Percentiles rank a stretch among this genome's conserved stretches.
These are phyloP conservation scores for Lenzites betulinus DNA, from an alignment of 768 basidiomycete genomes.

Conservation along the genomic window DNA sequence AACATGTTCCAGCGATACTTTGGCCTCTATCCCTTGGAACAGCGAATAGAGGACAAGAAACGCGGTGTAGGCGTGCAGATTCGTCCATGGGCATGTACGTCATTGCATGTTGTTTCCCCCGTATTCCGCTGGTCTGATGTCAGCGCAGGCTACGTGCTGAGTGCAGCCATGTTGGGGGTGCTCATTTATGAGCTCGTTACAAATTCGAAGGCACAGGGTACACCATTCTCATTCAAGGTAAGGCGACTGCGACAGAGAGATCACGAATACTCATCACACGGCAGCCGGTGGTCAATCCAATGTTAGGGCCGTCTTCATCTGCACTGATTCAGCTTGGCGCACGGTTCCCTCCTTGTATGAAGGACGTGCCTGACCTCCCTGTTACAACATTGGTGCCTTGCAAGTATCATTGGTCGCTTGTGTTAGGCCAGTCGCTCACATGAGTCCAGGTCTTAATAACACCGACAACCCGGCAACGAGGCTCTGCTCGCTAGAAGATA, in stretches of 20 bases:
- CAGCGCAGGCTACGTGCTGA: constrained; percentile 60
- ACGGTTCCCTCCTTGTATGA: constrained; percentile 94
- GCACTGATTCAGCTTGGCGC: constrained; percentile 88
- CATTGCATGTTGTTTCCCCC: too few relatives aligned
- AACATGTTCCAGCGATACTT: constrained; percentile 23
- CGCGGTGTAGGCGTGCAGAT: constrained; percentile 82
- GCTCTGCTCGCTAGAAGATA: constrained; percentile 73
- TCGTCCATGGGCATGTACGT: constrained; percentile 75
- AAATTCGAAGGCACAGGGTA: constrained; percentile 76
- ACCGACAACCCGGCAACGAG: constrained; percentile 74
- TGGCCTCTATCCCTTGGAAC: constrained; percentile 59
- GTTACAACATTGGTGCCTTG: constrained; percentile 59
- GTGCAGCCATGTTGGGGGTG: constrained; percentile 66
- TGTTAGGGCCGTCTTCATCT: constrained; percentile 87
- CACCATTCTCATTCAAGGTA: constrained; percentile 84
- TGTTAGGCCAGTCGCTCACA: constrained; percentile 11
- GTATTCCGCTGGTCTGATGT: constrained; percentile 18
- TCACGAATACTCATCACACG: neutral
- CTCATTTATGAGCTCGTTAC: constrained; percentile 86
- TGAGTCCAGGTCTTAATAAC: constrained; percentile 68
- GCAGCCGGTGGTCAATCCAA: constrained; percentile 81
- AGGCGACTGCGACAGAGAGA: constrained; percentile 13
- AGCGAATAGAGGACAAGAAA: constrained; percentile 87
- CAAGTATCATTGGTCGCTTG: constrained; percentile 35
- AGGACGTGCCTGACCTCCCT: constrained; percentile 58